These are phyloP conservation scores for Hanseniaspora valbyensis DNA, from an alignment of 805 yeast species.

Conservation along the genomic window DNA sequence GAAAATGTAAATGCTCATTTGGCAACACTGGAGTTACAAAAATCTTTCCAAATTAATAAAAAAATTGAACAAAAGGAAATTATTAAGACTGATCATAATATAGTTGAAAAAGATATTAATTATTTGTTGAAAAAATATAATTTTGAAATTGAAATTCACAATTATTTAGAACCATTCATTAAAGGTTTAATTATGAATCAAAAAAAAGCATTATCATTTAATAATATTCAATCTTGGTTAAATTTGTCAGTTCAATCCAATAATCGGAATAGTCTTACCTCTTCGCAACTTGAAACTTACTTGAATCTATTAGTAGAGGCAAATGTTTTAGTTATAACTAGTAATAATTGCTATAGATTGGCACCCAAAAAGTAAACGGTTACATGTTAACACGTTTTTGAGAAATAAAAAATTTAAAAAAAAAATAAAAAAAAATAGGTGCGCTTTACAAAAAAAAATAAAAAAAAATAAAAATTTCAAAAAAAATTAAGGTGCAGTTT, in stretches of 20 bases:
- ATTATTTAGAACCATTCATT: neutral
- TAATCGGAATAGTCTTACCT: neutral
- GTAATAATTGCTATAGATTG: conserved; percentile 21
- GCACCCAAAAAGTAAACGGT: neutral
- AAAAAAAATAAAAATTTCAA: too few species aligned
- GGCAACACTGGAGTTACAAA: neutral
- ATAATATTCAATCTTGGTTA: neutral
- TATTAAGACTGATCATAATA: too few species aligned
- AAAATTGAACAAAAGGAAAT: too few species aligned
- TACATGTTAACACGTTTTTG: too few species aligned
- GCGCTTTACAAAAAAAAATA: too few species aligned
- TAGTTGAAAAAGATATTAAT: too few species aligned
- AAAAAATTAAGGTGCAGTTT: too few species aligned
- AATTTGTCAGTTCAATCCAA: neutral
- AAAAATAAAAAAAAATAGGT: too few species aligned
- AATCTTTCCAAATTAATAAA: neutral
- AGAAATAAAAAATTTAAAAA: too few species aligned
- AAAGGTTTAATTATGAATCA: neutral
- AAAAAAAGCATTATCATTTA: conserved; percentile 6
- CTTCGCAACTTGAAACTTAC: neutral
- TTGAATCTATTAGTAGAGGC: conserved; percentile 20
- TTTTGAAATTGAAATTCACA: neutral
- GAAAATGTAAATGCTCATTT: neutral
- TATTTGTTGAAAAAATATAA: conserved; percentile 15
- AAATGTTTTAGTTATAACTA: conserved; percentile 15